phyloP scores from a whole-genome alignment of 139 green algal genomes.

The Chlorella sp. region DNA sequence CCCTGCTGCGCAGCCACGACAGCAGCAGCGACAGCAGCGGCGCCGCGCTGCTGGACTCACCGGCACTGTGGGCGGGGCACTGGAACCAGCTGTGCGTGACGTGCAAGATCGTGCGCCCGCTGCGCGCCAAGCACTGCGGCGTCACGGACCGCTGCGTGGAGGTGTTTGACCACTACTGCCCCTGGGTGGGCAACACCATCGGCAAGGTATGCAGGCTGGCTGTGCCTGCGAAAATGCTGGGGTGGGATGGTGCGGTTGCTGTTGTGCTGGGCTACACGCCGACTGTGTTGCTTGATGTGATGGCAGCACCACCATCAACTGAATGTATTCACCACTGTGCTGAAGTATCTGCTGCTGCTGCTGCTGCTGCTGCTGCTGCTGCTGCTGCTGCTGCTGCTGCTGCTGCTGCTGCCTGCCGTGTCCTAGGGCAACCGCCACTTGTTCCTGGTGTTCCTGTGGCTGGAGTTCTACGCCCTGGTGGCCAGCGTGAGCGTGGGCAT shows the following conservation, averaged over 20 bases:
- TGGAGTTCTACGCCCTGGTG: constrained; percentile 62
- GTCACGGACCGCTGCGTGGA: constrained; percentile 83
- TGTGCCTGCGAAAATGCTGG: no score
- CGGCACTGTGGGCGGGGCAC: constrained; percentile 76
- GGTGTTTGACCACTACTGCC: constrained; percentile 97
- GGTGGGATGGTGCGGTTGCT: no score
- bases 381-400: not conserved
- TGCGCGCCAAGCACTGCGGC: constrained; percentile 88
- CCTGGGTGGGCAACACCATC: constrained; percentile 83
- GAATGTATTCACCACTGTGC: no score
- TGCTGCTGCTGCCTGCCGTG: constrained; percentile 34
- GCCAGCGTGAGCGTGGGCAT: not conserved
- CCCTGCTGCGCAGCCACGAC: no score
- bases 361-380: not conserved
- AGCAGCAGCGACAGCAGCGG: no score
- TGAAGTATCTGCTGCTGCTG: no score
- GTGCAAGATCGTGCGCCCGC: constrained; percentile 88
- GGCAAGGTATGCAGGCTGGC: no score
- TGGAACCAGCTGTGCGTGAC: constrained; percentile 88
- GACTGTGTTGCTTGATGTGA: no score
- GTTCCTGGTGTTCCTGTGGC: constrained; percentile 85
- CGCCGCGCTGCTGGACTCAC: constrained; percentile 59
- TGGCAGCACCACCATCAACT: no score
- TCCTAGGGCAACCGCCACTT: constrained; percentile 76
- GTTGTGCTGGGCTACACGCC: not conserved